Conservation (phyloP, 495 filamentous ascomycete species). For the Letharia columbiana region DNA sequence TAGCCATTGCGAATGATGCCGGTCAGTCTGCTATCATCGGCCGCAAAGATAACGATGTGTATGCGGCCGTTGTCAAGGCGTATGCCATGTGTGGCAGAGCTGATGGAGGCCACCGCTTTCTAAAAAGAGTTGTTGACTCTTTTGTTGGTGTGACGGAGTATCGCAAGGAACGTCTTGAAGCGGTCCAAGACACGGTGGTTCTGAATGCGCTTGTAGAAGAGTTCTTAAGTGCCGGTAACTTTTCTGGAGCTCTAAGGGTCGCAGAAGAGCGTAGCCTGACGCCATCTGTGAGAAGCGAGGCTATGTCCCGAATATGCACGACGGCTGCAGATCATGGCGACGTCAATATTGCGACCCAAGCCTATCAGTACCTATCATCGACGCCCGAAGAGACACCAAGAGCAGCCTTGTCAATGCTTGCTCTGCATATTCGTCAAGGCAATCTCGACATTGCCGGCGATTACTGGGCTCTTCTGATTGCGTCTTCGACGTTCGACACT, state of each 20-base stretch:
- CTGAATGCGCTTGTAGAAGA: conserved; percentile 66
- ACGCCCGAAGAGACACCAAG: conserved; percentile 43
- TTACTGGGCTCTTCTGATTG: conserved; percentile 66
- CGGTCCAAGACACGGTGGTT: conserved; percentile 62
- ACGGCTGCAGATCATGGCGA: conserved; percentile 74
- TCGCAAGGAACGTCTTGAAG: conserved; percentile 39
- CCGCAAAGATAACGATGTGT: conserved; percentile 73
- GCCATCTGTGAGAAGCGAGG: conserved; percentile 40
- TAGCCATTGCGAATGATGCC: conserved; percentile 72
- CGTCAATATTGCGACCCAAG: conserved; percentile 56
- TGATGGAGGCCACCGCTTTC: conserved; percentile 72
- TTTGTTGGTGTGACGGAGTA: conserved; percentile 51
- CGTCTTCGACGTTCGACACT: conserved; percentile 37
- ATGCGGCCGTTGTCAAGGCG: conserved; percentile 78
- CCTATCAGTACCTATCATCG: conserved; percentile 49
- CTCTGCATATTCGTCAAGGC: conserved; percentile 71
- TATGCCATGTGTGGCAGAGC: conserved; percentile 72
- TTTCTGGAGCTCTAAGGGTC: conserved; percentile 58
- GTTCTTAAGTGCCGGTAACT: conserved; percentile 52
- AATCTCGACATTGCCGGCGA: conserved; percentile 65
- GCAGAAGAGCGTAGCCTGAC: conserved; percentile 45
- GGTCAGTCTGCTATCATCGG: conserved; percentile 62
- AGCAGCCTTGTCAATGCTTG: conserved; percentile 75
- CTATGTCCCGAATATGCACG: conserved; percentile 51
- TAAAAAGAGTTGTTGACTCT: conserved; percentile 60